Conservation (phyloP, 495 filamentous ascomycete species). For the Paragyromitra xinjiangensis region DNA sequence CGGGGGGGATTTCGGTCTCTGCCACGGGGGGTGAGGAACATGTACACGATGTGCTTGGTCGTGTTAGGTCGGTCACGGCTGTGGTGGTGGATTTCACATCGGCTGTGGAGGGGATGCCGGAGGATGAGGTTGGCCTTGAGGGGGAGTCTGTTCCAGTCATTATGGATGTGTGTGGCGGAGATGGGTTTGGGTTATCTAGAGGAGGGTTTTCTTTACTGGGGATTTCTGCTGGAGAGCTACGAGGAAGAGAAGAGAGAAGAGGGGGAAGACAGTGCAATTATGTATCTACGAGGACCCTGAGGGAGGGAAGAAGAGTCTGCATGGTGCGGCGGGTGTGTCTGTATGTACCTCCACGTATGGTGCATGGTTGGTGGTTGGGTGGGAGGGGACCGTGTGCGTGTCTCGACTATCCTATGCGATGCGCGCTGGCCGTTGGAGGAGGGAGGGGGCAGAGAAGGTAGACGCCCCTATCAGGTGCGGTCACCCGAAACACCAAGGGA, state of each 20-base stretch:
- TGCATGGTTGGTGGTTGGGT: constrained; percentile 33
- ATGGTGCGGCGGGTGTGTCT: constrained; percentile 34
- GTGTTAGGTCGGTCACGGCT: constrained; percentile 17
- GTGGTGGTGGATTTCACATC: constrained; percentile 36
- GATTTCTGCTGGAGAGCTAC: not conserved
- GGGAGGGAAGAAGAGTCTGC: constrained; percentile 17
- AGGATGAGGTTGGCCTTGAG: constrained; percentile 26
- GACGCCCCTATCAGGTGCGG: constrained; percentile 40
- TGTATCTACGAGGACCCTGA: constrained; percentile 23
- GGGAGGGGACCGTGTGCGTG: constrained; percentile 42
- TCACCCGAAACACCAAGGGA: constrained; percentile 49
- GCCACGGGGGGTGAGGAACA: constrained; percentile 19
- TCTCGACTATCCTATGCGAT: constrained; percentile 35
- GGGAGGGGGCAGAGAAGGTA: constrained; percentile 2
- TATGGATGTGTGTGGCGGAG: not conserved
- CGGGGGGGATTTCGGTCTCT: constrained; percentile 23
- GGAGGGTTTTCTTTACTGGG: not conserved
- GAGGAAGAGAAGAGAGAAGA: constrained; percentile 2
- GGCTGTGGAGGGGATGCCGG: not conserved
- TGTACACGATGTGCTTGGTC: constrained; percentile 36
- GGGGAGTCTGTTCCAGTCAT: constrained; percentile 29
- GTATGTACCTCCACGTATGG: constrained; percentile 38
- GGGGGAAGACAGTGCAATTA: constrained; percentile 29
- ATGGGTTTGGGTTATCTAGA: not conserved
- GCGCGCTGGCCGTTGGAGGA: constrained; percentile 45